Conservation (phyloP, 306 rosid species). For the Fragaria ananassa region DNA sequence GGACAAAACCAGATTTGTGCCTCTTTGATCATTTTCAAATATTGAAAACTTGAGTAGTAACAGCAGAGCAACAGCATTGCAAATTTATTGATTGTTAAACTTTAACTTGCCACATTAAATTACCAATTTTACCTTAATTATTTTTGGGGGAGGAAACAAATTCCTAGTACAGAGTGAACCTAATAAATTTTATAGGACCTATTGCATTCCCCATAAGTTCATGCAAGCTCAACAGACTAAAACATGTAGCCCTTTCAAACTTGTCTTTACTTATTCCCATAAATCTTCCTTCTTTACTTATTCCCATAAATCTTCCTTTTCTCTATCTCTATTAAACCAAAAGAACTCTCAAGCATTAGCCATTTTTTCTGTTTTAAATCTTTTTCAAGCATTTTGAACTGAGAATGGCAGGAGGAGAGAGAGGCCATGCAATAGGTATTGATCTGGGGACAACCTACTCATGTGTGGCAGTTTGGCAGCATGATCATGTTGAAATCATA, state of each 20-base stretch:
- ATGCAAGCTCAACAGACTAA: slow-evolving; percentile 4
- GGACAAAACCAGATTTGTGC: not conserved
- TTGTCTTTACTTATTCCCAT: not conserved
- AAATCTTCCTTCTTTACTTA: not conserved
- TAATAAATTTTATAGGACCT: not conserved
- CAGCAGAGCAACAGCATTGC: not conserved
- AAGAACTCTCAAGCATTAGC: not conserved
- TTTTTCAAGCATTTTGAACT: not conserved
- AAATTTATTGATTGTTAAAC: not conserved
- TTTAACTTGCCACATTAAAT: not conserved
- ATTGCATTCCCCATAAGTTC: not conserved
- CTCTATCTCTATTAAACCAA: not conserved
- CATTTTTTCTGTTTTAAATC: not conserved
- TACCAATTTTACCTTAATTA: not conserved
- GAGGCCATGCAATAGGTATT: not conserved
- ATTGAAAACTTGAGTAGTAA: not conserved
- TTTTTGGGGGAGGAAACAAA: not conserved
- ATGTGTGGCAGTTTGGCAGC: slow-evolving; percentile 15
- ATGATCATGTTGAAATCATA: slow-evolving; percentile 2
- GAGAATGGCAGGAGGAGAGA: not conserved
- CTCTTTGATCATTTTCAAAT: not conserved
- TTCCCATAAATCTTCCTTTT: not conserved
- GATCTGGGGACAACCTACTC: slow-evolving; percentile 9
- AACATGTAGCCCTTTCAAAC: not conserved
- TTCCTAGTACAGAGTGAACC: not conserved